These are phyloP conservation scores for Kwoniella shivajii DNA, from an alignment of 1,284 basidiomycete genomes.

Conservation along the genomic window DNA sequence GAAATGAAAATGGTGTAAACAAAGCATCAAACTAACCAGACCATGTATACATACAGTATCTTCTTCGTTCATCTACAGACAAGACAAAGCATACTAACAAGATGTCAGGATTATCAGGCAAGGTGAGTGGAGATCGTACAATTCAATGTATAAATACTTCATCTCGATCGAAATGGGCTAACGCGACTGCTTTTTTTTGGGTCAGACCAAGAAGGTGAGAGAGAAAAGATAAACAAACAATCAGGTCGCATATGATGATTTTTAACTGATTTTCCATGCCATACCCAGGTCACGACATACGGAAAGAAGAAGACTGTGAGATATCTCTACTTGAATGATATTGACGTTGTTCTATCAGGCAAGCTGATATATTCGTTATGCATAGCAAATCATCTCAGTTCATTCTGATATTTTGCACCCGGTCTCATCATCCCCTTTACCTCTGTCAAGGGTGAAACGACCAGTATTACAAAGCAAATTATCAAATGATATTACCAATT, in stretches of 20 bases:
- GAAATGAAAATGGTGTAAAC: neutral
- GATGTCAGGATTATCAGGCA: constrained; percentile 37
- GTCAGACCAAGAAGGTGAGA: constrained; percentile 47
- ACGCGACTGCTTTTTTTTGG: constrained; percentile 40
- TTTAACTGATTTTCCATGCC: neutral
- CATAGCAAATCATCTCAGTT: constrained; percentile 43
- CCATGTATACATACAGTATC: neutral
- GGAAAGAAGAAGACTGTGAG: constrained; percentile 47
- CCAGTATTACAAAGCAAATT: constrained; percentile 30
- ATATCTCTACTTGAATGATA: neutral
- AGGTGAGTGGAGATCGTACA: constrained; percentile 26
- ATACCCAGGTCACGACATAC: constrained; percentile 48
- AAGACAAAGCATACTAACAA: neutral
- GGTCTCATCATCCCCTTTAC: constrained; percentile 13
- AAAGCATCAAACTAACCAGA: neutral
- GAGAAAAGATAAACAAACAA: neutral
- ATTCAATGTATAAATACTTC: neutral
- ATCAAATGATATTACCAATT: constrained; percentile 20
- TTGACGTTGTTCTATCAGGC: neutral
- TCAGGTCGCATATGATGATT: too few relatives aligned
- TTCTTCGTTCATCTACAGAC: neutral
- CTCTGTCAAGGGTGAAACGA: constrained; percentile 14
- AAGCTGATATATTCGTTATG: neutral
- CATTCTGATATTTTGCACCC: constrained; percentile 29
- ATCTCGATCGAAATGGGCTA: too few relatives aligned